Base-by-base conservation (phyloP, 1,139 yeast species). In the Blastobotrys petasosporus region DNA sequence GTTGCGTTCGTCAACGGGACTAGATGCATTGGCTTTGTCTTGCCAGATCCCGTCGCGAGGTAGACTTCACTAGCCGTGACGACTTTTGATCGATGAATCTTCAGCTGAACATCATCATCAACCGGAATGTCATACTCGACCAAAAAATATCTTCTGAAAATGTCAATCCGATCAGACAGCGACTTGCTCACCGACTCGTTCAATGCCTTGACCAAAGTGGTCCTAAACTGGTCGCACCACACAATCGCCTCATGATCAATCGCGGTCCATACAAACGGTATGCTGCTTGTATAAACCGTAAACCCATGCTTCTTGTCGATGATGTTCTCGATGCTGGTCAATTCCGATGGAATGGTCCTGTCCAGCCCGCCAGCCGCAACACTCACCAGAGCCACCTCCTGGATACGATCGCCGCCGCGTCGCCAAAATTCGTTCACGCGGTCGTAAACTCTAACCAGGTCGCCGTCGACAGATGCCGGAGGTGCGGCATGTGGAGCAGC, bases 391-490 rank as follows among this genome's bases (percentile, higher is more conserved):
- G 72, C 54, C 33, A 69, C 60, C n/a, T 20, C 25, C 25, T 20
- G 4, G 25, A 20, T 20, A 20, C 25, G 25, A 20, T 20, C 25
- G 25, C 25, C 25, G 25, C 25, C 25, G 25, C 25, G 25, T 20
- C 25, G 70, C 99, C 99, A 92, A 61, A 80, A 90, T 42, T 77
- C 74, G 63, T 90, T 94, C 1, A 85, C 76, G 2, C 80, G 74
- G 15, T 82, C 76, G 61, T 88, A 92, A 0, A 88, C 76, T 49
- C 75, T 76, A 50, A 87, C 69, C 25, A 92, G 71, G 54, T 88
- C 96, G 17, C 94, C 83, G 67, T 92, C 98, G 65, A 90, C 88
- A 0, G 97, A 86, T n/a, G 90, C 79, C 0, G 99, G 97, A 0
- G 97, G 85, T 1, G 87, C 82, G 0, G 92, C 79, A 63, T 94